These are phyloP conservation scores for Cryptococcus neoformans DNA, from an alignment of 1,284 basidiomycete species.

Conservation along the genomic window DNA sequence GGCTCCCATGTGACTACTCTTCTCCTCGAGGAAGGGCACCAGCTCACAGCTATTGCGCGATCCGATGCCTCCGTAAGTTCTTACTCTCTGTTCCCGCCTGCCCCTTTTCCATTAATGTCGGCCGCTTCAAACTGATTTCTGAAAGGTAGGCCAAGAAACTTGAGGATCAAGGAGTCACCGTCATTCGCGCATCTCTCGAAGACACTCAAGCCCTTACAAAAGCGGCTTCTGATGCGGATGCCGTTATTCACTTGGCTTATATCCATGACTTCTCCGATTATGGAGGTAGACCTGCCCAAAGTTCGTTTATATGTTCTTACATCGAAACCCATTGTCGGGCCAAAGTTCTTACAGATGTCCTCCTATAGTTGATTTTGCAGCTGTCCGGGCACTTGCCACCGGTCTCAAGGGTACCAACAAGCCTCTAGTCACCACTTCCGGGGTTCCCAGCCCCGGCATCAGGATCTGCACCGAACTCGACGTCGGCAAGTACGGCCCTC, in stretches of 20 bases:
- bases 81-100: not conserved
- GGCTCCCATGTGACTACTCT: constrained; percentile 22
- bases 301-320: not conserved
- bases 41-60: constrained; percentile 29
- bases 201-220: constrained; percentile 24
- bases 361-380: constrained; percentile 8
- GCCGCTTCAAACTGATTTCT: not conserved
- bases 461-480: too few species aligned
- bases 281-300: constrained; percentile 5
- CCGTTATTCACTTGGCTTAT: constrained; percentile 36
- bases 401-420: constrained; percentile 27
- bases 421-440: constrained; percentile 16
- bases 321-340: not conserved
- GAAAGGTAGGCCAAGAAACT: constrained; percentile 13
- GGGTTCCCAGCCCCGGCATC: not conserved
- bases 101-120: too few species aligned
- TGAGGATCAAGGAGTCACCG: constrained; percentile 13
- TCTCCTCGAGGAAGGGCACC: constrained; percentile 26
- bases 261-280: constrained; percentile 18
- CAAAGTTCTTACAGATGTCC: too few species aligned
- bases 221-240: constrained; percentile 24
- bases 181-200: constrained; percentile 15
- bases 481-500: too few species aligned
- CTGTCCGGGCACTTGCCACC: constrained; percentile 16
- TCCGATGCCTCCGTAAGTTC: constrained; percentile 18